Percentiles rank a stretch among this genome's conserved stretches.
These are phyloP conservation scores for Hypoxylon perforatum DNA, from an alignment of 495 filamentous ascomycete genomes.

Conservation along the genomic window DNA sequence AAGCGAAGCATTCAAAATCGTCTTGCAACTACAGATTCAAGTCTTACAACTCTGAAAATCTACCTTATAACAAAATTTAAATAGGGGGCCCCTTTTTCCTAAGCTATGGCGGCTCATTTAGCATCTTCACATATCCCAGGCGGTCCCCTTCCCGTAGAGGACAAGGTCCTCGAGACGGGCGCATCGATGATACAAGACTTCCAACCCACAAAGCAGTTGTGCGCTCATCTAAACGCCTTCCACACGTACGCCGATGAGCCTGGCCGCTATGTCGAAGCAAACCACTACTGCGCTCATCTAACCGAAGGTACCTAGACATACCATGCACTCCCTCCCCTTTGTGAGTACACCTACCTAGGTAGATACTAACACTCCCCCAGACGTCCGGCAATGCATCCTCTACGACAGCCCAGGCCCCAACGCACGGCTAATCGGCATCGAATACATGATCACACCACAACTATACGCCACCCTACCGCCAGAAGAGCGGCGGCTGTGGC, in stretches of 20 bases:
- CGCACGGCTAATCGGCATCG: conserved; percentile 83
- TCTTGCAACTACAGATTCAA: not conserved
- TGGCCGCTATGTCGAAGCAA: conserved; percentile 74
- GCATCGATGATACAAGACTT: conserved; percentile 63
- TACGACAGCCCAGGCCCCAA: conserved; percentile 75
- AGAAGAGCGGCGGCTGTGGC: conserved; percentile 80
- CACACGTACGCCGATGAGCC: conserved; percentile 81
- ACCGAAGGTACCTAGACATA: conserved; percentile 63
- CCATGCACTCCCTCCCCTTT: not conserved
- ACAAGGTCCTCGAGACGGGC: conserved; percentile 44
- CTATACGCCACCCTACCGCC: conserved; percentile 72
- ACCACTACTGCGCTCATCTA: conserved; percentile 87
- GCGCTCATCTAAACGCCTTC: conserved; percentile 87
- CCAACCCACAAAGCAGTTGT: conserved; percentile 77
- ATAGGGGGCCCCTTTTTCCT: not conserved
- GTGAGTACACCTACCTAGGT: not conserved
- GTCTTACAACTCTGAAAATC: no score
- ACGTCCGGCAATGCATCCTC: conserved; percentile 81
- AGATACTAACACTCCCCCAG: conserved; percentile 33
- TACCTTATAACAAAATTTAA: no score
- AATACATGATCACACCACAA: conserved; percentile 87
- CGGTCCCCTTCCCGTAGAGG: conserved; percentile 32
- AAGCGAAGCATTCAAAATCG: not conserved
- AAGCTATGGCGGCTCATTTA: conserved; percentile 22
- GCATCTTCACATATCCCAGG: conserved; percentile 34